Base-by-base conservation (phyloP, 2,329 filamentous ascomycete species). In the Helotiales sp. region DNA sequence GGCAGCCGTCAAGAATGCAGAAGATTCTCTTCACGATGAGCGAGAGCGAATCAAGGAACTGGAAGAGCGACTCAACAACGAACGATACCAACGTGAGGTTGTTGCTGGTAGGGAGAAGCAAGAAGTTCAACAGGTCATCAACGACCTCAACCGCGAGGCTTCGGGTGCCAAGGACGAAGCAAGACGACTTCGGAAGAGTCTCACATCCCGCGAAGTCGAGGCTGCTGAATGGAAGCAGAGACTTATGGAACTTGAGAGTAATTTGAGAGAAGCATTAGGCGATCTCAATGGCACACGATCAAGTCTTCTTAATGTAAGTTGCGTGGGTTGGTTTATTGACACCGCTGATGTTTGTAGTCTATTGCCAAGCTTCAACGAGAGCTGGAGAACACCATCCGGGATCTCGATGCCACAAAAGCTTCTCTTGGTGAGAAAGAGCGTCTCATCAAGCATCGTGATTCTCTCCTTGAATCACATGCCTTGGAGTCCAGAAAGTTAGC, bases 91-190 rank as follows among this genome's bases (percentile, higher is more conserved):
- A 79, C 88, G 93, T 52, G 95, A 98, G 78, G 87, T 94, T 58
- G 87, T 97, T 63, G 93, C 93, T 55, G 91, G 88, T 76, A 90
- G 92, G 75, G 94, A 97, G 80, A 97, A 98, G 82, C 92, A 97
- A 77, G 95, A 98, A 77, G 92, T 97, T 61, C 94, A 98, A 80
- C 92, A 95, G 78, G 88, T 97, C 70, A 89, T 98, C 76, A 95
- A 96, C 75, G 93, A 97, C 71, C 89, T 98, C 72, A 98, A 97
- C 77, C 86, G 89, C 47, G 94, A 98, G 79, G 87, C 90, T 26
- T 90, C 90, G 5, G 85, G 86, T 30, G 89, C 93, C 70, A 97
- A 96, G 81, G 96, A 98, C 70, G 96, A 98, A 76, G 87, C 89
- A 28, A 87, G 93, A 70, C 88, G 87, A 75, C 83, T 98, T 71